phyloP scores from a whole-genome alignment of 148 eudicot genomes.

The Chenopodium quinoa region DNA sequence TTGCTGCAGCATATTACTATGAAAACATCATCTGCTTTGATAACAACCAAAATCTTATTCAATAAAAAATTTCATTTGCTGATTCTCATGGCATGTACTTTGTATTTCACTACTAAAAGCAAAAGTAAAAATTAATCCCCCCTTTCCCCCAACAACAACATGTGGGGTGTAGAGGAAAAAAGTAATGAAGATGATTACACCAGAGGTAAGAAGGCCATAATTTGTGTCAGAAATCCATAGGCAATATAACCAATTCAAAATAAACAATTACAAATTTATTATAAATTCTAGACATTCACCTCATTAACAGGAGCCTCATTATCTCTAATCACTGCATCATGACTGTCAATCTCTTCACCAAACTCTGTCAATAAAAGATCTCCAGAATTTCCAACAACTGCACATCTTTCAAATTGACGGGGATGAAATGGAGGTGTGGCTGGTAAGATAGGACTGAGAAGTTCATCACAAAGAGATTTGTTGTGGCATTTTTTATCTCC shows the following conservation, averaged over 20 bases:
- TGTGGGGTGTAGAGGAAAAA: not conserved
- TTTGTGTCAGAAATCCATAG: not conserved
- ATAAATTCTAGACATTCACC: slow-evolving; percentile 35
- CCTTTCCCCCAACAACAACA: not conserved
- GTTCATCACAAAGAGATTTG: slow-evolving; percentile 86
- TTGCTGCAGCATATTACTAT: not conserved
- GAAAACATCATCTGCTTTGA: not conserved
- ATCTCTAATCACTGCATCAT: slow-evolving; percentile 89
- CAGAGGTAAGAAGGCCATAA: not conserved
- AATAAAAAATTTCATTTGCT: not conserved
- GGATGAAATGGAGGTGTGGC: slow-evolving; percentile 93
- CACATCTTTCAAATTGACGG: slow-evolving; percentile 84
- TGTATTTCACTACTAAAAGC: not conserved
- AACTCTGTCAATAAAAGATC: slow-evolving; percentile 88
- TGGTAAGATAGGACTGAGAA: slow-evolving; percentile 75
- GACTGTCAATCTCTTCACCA: slow-evolving; percentile 93
- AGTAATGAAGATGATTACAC: not conserved
- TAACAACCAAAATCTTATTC: too few relatives aligned
- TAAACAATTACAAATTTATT: not conserved
- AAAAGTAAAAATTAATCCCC: not conserved
- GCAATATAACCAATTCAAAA: not conserved
- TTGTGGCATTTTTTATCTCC: slow-evolving; percentile 87
- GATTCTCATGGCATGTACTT: not conserved
- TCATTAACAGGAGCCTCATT: slow-evolving; percentile 96
- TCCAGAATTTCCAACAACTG: slow-evolving; percentile 98